A percentile compares a stretch with the other conserved stretches of the same genome.
phyloP scores from a whole-genome alignment of 2,329 filamentous ascomycete genomes.

The Mycosphaerella sp. region DNA sequence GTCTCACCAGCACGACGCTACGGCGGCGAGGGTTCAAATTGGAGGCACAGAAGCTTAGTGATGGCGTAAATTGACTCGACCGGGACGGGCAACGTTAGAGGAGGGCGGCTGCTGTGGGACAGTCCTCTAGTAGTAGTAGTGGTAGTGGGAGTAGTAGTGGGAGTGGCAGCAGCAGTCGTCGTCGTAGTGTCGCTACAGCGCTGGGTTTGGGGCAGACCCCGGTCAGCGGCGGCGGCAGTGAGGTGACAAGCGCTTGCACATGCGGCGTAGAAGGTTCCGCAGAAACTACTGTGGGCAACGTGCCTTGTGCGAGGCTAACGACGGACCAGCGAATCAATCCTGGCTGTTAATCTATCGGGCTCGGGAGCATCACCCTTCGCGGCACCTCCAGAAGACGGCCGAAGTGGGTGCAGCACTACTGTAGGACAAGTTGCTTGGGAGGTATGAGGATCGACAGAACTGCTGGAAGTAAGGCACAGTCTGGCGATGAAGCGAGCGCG shows the following conservation, averaged over 20 bases:
- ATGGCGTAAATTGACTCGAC: slow-evolving; percentile 21
- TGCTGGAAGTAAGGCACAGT: too few species aligned
- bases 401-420: neutral
- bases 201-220: slow-evolving; percentile 6
- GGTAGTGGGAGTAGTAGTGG: too few species aligned
- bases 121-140: neutral
- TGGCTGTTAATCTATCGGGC: slow-evolving; percentile 29
- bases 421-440: neutral
- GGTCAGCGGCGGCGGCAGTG: slow-evolving; percentile 18
- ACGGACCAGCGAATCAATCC: slow-evolving; percentile 24
- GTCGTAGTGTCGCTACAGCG: slow-evolving; percentile 14
- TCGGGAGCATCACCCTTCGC: slow-evolving; percentile 24
- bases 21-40: slow-evolving; percentile 14
- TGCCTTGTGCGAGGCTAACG: slow-evolving; percentile 23
- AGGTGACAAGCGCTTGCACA: slow-evolving; percentile 20
- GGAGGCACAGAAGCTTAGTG: slow-evolving; percentile 17
- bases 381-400: slow-evolving; percentile 4
- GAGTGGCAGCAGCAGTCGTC: too few species aligned
- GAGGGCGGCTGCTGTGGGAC: slow-evolving; percentile 12
- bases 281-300: slow-evolving; percentile 19
- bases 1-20: slow-evolving; percentile 7
- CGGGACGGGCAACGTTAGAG: slow-evolving; percentile 14
- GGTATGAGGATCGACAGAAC: slow-evolving; percentile 5
- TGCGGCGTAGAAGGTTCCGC: slow-evolving; percentile 16
- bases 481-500: too few species aligned